Percentiles rank a stretch among this genome's conserved stretches.
Conservation (phyloP, 345 rosid species). For the Sonneratia caseolaris region DNA sequence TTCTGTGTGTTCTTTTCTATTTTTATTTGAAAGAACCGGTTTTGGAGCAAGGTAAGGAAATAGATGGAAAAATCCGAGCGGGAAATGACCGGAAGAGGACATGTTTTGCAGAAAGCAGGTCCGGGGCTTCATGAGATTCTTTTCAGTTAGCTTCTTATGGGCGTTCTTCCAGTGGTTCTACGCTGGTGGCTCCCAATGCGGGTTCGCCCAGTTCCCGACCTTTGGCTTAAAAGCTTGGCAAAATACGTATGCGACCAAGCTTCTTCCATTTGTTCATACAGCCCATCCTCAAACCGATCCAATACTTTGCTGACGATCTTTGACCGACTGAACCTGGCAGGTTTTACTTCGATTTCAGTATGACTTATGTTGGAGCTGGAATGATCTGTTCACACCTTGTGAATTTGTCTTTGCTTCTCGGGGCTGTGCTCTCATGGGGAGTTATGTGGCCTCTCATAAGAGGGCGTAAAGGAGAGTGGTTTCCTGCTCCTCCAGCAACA, state of each 20-base stretch:
- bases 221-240: conserved; percentile 34
- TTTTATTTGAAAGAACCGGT: not conserved
- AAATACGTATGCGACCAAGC: conserved; percentile 20
- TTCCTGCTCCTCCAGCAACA: conserved; percentile 7
- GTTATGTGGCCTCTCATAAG: conserved; percentile 38
- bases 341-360: conserved; percentile 40
- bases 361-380: conserved; percentile 41
- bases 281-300: not conserved
- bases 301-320: not conserved
- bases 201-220: conserved; percentile 37
- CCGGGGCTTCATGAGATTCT: conserved; percentile 29
- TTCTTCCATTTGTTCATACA: not conserved
- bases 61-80: not conserved
- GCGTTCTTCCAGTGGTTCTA: conserved; percentile 51
- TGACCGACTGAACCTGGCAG: conserved; percentile 12
- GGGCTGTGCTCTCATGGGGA: conserved; percentile 40
- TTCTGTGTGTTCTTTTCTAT: not conserved
- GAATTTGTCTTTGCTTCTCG: conserved; percentile 42
- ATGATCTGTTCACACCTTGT: conserved; percentile 47
- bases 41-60: not conserved
- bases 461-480: conserved; percentile 35
- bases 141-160: conserved; percentile 37
- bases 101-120: conserved; percentile 37
- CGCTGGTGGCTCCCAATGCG: conserved; percentile 30
- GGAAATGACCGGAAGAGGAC: not conserved